Evolutionary conservation across 2,329 filamentous ascomycete genomes (phyloP), one percentile per base, ranked within the genome.

Genomic region (Neocatenulostroma microsporum): DNA sequence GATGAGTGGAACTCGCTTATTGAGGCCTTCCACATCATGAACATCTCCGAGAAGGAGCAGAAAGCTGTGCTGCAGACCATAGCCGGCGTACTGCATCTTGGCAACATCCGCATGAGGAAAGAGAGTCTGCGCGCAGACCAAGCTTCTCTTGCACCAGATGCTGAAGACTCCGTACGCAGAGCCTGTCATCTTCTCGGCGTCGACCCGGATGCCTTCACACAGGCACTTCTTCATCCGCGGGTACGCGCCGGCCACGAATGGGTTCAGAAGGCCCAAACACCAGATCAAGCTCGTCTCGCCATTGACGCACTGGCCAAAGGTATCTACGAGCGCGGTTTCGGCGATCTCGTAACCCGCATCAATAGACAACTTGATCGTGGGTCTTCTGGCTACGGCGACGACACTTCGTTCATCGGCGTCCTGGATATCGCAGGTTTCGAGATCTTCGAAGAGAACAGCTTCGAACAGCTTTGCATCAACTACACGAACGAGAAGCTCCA

Each of bases 401-500:
- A 96, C 56, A 88, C 84, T 2, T 82, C 85, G 53, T 98, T 98
- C 63, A 98, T 98, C 48, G 91, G 91, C 36, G 91, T 98, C 7
- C 79, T 98, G 27, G 91, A 98, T 76, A 98, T 98, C 62, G 93
- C 93, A 46, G 91, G 91, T 42, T 98, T 98, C 62, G 91, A 98
- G 58, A 98, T 98, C 41, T 98, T 98, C 53, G 88, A 98, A 51
- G 77, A 85, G 54, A 98, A 98, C 68, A 95, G 89, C 68, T 98
- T 98, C 55, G 91, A 98, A 61, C 91, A 98, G 62, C 74, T 98
- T 5, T 98, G 91, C 68, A 98, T 98, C 73, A 98, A 98, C 64
- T 98, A 98, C 64, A 96, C 93, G 44, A 98, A 98, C 63, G 91
- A 98, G 62, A 98, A 95, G 62, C 76, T 98, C 5, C 91, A 98